Conservation (phyloP, 352 stramenopile genomes). For the Phytophthora nicotianae region DNA sequence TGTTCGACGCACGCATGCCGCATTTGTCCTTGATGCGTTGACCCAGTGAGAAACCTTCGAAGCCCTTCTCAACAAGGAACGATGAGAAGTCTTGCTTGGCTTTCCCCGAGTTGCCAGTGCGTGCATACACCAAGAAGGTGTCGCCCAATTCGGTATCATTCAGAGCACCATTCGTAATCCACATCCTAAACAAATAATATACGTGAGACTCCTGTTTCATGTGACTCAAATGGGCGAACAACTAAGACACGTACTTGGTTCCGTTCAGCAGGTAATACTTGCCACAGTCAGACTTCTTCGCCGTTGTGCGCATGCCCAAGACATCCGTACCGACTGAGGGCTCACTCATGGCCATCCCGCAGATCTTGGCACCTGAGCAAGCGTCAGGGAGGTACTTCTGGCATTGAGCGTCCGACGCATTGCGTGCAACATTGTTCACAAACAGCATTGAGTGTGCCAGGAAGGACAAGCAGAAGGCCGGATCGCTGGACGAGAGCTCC, state of each 20-base stretch:
- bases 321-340: slow-evolving; percentile 95
- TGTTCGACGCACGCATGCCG: slow-evolving; percentile 97
- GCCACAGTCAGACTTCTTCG: slow-evolving; percentile 82
- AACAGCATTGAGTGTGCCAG: slow-evolving; percentile 95
- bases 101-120: slow-evolving; percentile 89
- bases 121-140: slow-evolving; percentile 98
- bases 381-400: slow-evolving; percentile 89
- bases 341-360: slow-evolving; percentile 99
- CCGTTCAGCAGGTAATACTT: slow-evolving; percentile 93
- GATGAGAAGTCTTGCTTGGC: slow-evolving; percentile 94
- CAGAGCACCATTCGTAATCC: slow-evolving; percentile 99
- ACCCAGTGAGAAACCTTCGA: slow-evolving; percentile 95
- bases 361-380: slow-evolving; percentile 95
- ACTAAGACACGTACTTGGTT: slow-evolving; percentile 63
- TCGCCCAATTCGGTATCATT: slow-evolving; percentile 96
- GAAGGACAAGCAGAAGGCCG: slow-evolving; percentile 98
- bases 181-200: slow-evolving; percentile 86
- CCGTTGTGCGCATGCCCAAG: slow-evolving; percentile 96
- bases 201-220: slow-evolving; percentile 3
- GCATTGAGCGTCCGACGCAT: slow-evolving; percentile 90
- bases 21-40: slow-evolving; percentile 99
- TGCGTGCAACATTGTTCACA: slow-evolving; percentile 93
- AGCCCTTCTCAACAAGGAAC: slow-evolving; percentile 98
- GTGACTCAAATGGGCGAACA: neutral
- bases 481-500: slow-evolving; percentile 97